These are phyloP conservation scores for Hibiscus trionum DNA, from an alignment of 345 rosid genomes.

Conservation along the genomic window DNA sequence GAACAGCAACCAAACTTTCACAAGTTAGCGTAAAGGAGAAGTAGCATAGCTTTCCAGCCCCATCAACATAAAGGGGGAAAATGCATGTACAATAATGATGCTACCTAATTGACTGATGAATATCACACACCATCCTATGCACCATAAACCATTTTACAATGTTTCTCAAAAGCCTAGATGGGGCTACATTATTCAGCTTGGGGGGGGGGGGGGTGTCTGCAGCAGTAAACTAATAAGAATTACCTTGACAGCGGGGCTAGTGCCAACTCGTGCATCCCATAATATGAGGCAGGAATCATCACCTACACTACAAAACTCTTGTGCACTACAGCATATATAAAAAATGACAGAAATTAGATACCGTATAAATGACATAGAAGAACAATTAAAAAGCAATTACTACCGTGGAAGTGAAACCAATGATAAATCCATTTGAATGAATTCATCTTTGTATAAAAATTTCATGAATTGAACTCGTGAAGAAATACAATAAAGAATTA, in stretches of 20 bases:
- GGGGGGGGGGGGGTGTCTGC: background rate
- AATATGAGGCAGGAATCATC: constrained; percentile 98
- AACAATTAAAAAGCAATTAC: background rate
- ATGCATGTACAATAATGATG: background rate
- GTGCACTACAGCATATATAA: constrained; percentile 53
- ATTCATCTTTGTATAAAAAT: background rate
- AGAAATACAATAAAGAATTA: background rate
- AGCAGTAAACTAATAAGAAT: background rate
- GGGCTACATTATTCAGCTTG: background rate
- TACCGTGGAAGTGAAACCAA: background rate
- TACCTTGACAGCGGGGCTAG: constrained; percentile 78
- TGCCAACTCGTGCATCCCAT: constrained; percentile 96
- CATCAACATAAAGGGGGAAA: background rate
- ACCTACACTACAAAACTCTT: constrained; percentile 97
- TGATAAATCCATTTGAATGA: background rate
- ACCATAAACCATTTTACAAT: no score
- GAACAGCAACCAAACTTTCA: no score
- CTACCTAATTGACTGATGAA: background rate
- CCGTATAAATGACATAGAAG: background rate
- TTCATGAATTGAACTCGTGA: background rate
- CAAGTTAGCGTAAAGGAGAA: no score
- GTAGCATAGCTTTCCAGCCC: no score
- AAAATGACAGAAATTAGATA: constrained; percentile 14
- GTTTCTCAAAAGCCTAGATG: background rate
- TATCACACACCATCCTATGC: background rate